Percentiles rank a stretch among this genome's conserved stretches.
These are phyloP conservation scores for Agaricus bisporus DNA, from an alignment of 768 basidiomycete species.

Conservation along the genomic window DNA sequence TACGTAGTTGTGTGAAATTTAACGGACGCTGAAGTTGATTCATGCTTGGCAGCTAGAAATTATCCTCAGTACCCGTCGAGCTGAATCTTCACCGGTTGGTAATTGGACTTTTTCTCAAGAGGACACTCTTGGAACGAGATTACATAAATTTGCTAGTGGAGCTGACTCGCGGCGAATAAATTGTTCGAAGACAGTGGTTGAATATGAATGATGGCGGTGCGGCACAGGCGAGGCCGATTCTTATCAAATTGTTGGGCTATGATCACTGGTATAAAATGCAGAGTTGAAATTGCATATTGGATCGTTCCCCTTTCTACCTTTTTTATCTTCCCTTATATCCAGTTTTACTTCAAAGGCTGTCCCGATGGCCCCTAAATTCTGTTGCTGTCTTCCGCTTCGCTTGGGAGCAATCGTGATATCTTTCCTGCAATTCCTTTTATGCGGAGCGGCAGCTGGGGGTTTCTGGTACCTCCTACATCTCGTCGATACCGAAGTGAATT, in stretches of 20 bases:
- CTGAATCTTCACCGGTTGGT: no score
- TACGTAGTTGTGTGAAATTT: not conserved
- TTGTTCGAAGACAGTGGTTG: no score
- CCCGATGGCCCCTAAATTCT: slow-evolving; percentile 33
- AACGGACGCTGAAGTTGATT: not conserved
- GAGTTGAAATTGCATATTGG: not conserved
- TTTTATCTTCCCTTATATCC: slow-evolving; percentile 3
- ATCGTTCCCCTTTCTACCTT: not conserved
- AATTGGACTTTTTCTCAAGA: no score
- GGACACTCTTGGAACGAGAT: no score
- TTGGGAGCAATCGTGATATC: slow-evolving; percentile 35
- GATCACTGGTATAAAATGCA: no score
- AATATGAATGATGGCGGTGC: no score
- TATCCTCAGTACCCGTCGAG: no score
- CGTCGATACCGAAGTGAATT: slow-evolving; percentile 11
- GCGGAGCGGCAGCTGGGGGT: slow-evolving; percentile 24
- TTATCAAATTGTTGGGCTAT: no score
- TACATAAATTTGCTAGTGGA: no score
- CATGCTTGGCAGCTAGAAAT: not conserved
- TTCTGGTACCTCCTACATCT: slow-evolving; percentile 25
- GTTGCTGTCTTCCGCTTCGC: slow-evolving; percentile 38
- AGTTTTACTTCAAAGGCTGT: not conserved
- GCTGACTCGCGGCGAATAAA: no score
- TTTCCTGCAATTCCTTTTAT: slow-evolving; percentile 31
- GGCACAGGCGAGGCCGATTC: no score